These are phyloP conservation scores for Globisporangium polare DNA, from an alignment of 352 stramenopile genomes.

Conservation along the genomic window DNA sequence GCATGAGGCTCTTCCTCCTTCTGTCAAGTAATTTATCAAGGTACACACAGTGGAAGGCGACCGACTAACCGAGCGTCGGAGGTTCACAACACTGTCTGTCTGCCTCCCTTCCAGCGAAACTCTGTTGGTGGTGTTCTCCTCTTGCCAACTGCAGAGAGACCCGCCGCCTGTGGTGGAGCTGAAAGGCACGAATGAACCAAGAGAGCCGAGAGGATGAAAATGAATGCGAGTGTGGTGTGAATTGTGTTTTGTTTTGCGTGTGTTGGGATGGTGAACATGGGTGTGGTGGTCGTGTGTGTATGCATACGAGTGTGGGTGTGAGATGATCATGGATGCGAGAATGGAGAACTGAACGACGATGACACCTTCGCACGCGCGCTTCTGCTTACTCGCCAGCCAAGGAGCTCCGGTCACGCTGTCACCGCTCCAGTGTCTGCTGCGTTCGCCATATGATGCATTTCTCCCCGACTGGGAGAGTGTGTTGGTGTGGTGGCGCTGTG, in stretches of 20 bases:
- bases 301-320: not conserved
- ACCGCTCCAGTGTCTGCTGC: not conserved
- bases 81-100: slow-evolving; percentile 2
- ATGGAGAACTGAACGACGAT: not conserved
- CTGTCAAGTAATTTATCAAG: slow-evolving; percentile 27
- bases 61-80: not conserved
- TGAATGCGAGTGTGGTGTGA: slow-evolving; percentile 9
- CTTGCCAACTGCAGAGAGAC: slow-evolving; percentile 13
- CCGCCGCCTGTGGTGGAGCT: not conserved
- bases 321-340: slow-evolving; percentile 1
- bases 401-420: not conserved
- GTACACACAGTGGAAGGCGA: slow-evolving; percentile 5
- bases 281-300: not conserved
- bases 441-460: not conserved
- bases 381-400: not conserved
- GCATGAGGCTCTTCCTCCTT: slow-evolving; percentile 24
- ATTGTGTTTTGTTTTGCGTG: slow-evolving; percentile 6
- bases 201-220: not conserved
- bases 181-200: not conserved
- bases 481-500: not conserved
- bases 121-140: not conserved
- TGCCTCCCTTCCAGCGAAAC: not conserved
- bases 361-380: not conserved
- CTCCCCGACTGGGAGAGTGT: slow-evolving; percentile 5
- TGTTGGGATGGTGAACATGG: slow-evolving; percentile 10